Evolutionary conservation across 257 asterid genomes (phyloP), one percentile per base, ranked within the genome.

Genomic region (Solanum corneliomulleri): DNA sequence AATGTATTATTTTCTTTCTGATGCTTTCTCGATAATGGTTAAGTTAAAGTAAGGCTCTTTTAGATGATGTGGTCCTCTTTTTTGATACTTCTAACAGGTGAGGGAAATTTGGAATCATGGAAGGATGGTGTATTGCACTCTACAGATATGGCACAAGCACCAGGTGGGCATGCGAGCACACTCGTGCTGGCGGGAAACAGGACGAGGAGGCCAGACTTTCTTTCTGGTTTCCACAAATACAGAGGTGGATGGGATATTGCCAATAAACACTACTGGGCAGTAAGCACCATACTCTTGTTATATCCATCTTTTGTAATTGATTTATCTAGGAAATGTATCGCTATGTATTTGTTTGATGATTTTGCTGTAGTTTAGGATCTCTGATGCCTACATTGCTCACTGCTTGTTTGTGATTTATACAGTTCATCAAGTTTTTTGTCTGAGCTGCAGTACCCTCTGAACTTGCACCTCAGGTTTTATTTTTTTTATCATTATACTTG

Each of bases 231-330:
- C 90, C 95, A 86, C 68, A 93, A 91, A 89, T 97, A 97, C 91
- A 92, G 93, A 92, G 99, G 98, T 88, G 99, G 99, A 94, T 97
- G 99, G 99, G 96, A 97, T 86, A 94, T 97, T 91, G 92, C 95
- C 91, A 93, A 96, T 90, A 93, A 94, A 88, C 99, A 96, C 88
- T 96, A 96, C 90, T 96, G 98, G 98, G 93, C 97, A 89, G 99
- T 96, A 91, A 93, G 98, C 33, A 87, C 81, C 49, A 9, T 42
- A 58, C 68, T 85, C 44, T 64, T 31, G 35, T 85, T 39, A 31
- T n/a, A 23, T n/a, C 64, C 74, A 27, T 70, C 68, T 15, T 20
- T 47, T 84, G 29, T 84, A 7, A 21, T 84, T 84, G 60, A 84
- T 14, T 84, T 64, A 23, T 39, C 42, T 56, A 37, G 29, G 6